phyloP scores from a whole-genome alignment of 2,329 filamentous ascomycete species.

The Thyridium curvatum region DNA sequence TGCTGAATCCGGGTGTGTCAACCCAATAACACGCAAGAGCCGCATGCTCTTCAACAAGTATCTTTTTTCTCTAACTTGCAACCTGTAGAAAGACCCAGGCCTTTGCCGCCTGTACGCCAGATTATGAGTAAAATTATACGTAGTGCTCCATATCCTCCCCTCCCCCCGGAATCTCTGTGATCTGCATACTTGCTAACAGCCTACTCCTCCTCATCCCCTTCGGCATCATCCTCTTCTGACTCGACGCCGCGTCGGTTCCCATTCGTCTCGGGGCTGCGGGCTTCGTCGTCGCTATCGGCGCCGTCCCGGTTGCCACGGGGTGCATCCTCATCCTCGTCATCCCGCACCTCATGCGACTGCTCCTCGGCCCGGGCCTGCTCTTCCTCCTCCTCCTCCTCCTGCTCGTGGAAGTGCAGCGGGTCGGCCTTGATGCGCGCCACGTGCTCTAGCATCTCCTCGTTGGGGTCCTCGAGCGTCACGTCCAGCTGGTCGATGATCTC shows the following conservation, averaged over 20 bases:
- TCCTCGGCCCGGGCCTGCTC: constrained; percentile 11
- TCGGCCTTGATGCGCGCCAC: constrained; percentile 47
- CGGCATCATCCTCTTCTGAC: constrained; percentile 31
- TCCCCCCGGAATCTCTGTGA: not conserved
- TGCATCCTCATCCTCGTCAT: not conserved
- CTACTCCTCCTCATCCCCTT: constrained; percentile 38
- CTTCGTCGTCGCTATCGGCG: constrained; percentile 7
- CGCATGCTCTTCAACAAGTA: too few relatives aligned
- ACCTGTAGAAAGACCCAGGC: too few relatives aligned
- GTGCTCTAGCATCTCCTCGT: constrained; percentile 43
- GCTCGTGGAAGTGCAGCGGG: constrained; percentile 42
- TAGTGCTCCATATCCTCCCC: not conserved
- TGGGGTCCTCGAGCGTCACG: constrained; percentile 48
- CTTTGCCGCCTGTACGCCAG: too few relatives aligned
- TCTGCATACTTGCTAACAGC: not conserved
- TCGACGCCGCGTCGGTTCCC: constrained; percentile 10
- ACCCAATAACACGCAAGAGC: too few relatives aligned
- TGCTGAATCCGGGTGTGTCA: too few relatives aligned
- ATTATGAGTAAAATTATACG: too few relatives aligned
- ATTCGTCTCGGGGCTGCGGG: constrained; percentile 5
- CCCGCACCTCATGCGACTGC: constrained; percentile 9
- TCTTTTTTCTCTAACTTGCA: too few relatives aligned
- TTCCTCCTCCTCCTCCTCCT: constrained; percentile 21
- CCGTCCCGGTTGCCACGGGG: constrained; percentile 2
- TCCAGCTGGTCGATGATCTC: constrained; percentile 51